Conservation (phyloP, 2,329 filamentous ascomycete genomes). For the Pseudogymnoascus sp. region DNA sequence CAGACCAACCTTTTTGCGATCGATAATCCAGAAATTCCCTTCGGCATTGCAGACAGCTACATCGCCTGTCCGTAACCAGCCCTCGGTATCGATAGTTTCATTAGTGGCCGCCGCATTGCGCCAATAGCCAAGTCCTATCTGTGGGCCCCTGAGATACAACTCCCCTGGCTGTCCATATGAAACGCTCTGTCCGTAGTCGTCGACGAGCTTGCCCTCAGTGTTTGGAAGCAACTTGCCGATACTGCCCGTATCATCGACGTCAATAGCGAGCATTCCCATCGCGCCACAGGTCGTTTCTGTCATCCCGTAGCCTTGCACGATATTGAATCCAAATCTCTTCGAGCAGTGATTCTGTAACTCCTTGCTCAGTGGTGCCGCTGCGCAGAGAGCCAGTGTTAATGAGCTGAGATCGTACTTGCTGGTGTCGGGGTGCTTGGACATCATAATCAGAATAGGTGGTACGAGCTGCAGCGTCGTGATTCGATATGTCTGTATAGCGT, state of each 20-base stretch:
- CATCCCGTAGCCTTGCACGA: slow-evolving; percentile 54
- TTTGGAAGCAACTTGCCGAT: slow-evolving; percentile 50
- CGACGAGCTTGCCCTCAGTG: slow-evolving; percentile 44
- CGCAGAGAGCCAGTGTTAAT: slow-evolving; percentile 40
- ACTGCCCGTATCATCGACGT: slow-evolving; percentile 36
- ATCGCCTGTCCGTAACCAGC: slow-evolving; percentile 55
- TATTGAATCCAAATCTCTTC: slow-evolving; percentile 32
- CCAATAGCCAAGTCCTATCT: slow-evolving; percentile 54
- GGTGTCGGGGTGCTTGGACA: slow-evolving; percentile 50
- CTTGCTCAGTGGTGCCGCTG: slow-evolving; percentile 44
- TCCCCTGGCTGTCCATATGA: slow-evolving; percentile 42
- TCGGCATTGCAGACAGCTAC: slow-evolving; percentile 42
- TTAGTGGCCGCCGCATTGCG: slow-evolving; percentile 46
- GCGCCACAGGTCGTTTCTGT: slow-evolving; percentile 44
- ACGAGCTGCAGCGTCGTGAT: slow-evolving; percentile 48
- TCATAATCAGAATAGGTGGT: slow-evolving; percentile 51
- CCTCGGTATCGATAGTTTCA: slow-evolving; percentile 42
- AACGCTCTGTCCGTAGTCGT: slow-evolving; percentile 45
- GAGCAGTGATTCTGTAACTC: slow-evolving; percentile 41
- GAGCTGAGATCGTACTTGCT: slow-evolving; percentile 45
- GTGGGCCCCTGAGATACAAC: slow-evolving; percentile 47
- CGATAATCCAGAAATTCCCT: slow-evolving; percentile 45
- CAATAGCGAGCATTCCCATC: slow-evolving; percentile 35
- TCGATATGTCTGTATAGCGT: slow-evolving; percentile 41
- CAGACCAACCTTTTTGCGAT: slow-evolving; percentile 39